These are phyloP conservation scores for Globisporangium apiculatum DNA, from an alignment of 352 stramenopile genomes.

Conservation along the genomic window DNA sequence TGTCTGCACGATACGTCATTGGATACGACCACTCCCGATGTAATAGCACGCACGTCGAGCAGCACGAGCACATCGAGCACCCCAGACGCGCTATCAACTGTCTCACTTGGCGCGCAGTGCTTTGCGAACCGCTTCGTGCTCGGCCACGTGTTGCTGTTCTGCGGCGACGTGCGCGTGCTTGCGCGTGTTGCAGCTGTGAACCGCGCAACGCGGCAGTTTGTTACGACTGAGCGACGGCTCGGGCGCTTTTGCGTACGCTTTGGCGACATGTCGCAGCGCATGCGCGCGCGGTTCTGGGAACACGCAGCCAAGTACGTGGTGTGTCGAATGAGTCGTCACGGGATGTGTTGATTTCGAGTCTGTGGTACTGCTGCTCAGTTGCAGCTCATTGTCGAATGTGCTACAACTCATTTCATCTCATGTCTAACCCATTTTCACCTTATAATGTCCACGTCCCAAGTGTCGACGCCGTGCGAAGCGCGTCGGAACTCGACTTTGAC, in stretches of 20 bases:
- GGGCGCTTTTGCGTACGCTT: constrained; percentile 83
- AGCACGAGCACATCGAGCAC: constrained; percentile 12
- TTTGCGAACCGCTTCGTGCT: constrained; percentile 58
- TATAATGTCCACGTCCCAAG: neutral
- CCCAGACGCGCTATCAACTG: neutral
- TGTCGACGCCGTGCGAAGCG: constrained; percentile 30
- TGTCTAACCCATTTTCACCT: neutral
- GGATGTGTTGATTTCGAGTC: neutral
- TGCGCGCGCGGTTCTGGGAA: constrained; percentile 77
- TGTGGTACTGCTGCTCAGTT: neutral
- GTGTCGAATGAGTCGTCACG: neutral
- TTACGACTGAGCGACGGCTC: constrained; percentile 51
- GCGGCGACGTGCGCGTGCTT: constrained; percentile 43
- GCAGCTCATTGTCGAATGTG: too few relatives aligned
- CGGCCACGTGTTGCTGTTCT: constrained; percentile 69
- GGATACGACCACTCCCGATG: neutral
- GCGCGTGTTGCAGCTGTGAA: constrained; percentile 48
- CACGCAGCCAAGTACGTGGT: constrained; percentile 28
- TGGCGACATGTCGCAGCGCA: constrained; percentile 38
- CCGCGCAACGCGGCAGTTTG: constrained; percentile 44
- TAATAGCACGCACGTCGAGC: constrained; percentile 2
- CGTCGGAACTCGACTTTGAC: constrained; percentile 71
- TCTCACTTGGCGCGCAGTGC: constrained; percentile 30
- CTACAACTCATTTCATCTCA: too few relatives aligned
- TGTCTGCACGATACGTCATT: neutral